These are phyloP conservation scores for Zychaea mexicana DNA, from an alignment of 371 early-diverging fungal genomes.

Conservation along the genomic window DNA sequence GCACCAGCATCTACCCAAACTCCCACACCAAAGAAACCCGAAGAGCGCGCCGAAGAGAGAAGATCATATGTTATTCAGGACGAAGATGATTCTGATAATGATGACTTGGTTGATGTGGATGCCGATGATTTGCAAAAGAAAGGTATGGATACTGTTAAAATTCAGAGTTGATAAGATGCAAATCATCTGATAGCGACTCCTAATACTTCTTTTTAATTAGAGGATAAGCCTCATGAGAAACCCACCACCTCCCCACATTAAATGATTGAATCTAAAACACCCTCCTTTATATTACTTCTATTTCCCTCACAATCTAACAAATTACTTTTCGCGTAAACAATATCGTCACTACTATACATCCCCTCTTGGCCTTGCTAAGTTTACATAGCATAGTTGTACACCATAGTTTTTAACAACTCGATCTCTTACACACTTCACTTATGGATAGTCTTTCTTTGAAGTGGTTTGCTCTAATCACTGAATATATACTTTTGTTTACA, in stretches of 20 bases:
- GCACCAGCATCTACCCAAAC: constrained; percentile 8
- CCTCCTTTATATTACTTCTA: too few relatives aligned
- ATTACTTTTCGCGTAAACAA: too few relatives aligned
- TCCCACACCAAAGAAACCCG: constrained; percentile 19
- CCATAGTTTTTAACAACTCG: too few relatives aligned
- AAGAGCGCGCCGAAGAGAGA: constrained; percentile 13
- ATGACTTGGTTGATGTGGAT: constrained; percentile 28
- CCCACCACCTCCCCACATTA: background rate
- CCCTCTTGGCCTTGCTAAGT: too few relatives aligned
- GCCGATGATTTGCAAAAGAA: constrained; percentile 15
- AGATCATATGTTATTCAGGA: constrained; percentile 32
- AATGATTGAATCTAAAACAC: background rate
- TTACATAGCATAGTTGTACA: too few relatives aligned
- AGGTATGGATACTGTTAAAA: background rate
- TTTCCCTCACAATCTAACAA: too few relatives aligned
- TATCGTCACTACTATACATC: too few relatives aligned
- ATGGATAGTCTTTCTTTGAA: too few relatives aligned
- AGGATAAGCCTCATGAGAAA: background rate
- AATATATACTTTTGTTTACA: too few relatives aligned
- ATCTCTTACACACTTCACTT: too few relatives aligned
- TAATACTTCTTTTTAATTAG: background rate
- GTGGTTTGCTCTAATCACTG: too few relatives aligned
- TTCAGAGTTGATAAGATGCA: background rate
- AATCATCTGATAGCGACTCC: background rate
- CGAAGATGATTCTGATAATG: constrained; percentile 28